Evolutionary conservation across 495 filamentous ascomycete species (phyloP).

Genomic region (Penicillium coprophilum): DNA sequence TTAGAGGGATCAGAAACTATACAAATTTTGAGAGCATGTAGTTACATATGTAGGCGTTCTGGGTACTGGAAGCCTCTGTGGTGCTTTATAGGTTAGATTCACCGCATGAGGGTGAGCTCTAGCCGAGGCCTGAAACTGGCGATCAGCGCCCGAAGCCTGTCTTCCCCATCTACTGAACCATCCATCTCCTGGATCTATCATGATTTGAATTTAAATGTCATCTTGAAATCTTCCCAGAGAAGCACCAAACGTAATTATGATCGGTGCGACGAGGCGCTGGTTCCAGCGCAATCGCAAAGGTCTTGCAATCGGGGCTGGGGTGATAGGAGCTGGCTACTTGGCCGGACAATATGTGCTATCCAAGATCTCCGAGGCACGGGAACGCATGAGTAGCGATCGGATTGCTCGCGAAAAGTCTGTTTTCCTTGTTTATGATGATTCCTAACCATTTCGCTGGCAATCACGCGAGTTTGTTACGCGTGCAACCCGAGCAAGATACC

Average conservation of each 20-base stretch:
- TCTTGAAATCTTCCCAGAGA: conserved; percentile 9
- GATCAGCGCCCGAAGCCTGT: conserved; percentile 27
- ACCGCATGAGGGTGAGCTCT: conserved; percentile 18
- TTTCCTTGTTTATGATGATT: not conserved
- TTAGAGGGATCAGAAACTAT: not conserved
- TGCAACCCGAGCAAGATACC: conserved; percentile 14
- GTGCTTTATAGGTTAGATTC: conserved; percentile 1
- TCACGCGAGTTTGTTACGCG: conserved; percentile 18
- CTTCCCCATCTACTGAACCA: conserved; percentile 18
- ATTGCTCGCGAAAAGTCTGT: conserved; percentile 94
- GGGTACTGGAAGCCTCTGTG: not conserved
- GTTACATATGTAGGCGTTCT: too few species aligned
- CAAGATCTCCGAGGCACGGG: conserved; percentile 87
- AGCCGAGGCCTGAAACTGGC: conserved; percentile 35
- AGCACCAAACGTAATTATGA: conserved; percentile 53
- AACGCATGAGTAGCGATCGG: conserved; percentile 92
- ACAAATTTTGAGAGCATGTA: not conserved
- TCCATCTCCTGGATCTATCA: conserved; percentile 12
- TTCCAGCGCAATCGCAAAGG: conserved; percentile 86
- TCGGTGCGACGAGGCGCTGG: conserved; percentile 81
- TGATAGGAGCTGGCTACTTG: conserved; percentile 87
- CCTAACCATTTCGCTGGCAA: conserved; percentile 7
- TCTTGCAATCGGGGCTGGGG: conserved; percentile 80
- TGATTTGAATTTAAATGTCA: conserved; percentile 6
- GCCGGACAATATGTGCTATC: conserved; percentile 86